Base-by-base conservation (phyloP, 345 rosid genomes). In the Citrus cavaleriei region DNA sequence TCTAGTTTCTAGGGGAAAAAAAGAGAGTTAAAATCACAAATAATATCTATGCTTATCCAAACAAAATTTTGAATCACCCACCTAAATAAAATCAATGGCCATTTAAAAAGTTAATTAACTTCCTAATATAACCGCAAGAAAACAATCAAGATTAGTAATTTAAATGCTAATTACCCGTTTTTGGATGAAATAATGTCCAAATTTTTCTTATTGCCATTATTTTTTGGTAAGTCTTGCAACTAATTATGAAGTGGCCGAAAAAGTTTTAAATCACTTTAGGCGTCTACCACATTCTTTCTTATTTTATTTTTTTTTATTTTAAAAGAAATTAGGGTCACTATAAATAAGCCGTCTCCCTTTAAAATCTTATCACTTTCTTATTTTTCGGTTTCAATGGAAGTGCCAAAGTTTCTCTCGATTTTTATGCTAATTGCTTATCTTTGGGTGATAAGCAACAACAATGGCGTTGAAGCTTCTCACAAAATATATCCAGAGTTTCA, bases 401-500 rank as follows among this genome's bases (percentile, higher is more conserved):
- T 10, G 19, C 37, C 75, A 42, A 62, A 42, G 69, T 62, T 9
- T 70, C 62, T 70, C 16, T 40, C 70, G 1, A 73, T 71, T 46
- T 61, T 62, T 3, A 14, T 57, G 27, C 9, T 68, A 2, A 18
- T 68, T 66, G 30, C 54, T 68, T 34, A 6, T 67, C 72, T 77
- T 18, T 25, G 55, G 57, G 19, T 68, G 55, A 67, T 83, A 42
- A 68, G 71, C 38, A 28, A 28, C 34, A 35, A 66, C 80, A 57
- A 78, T 30, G 84, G 86, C 49, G 87, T 82, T 6, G 81, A 87
- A 62, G 88, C 91, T 5, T 87, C 89, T 32, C 98, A 95, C 78
- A 71, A 67, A 25, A 24, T 90, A 51, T 90, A 73, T 49, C 84
- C 85, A 2, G 42, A 79, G 35, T 77, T 69, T 40, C 98, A 93